Conservation (phyloP, 1,284 basidiomycete genomes). For the Earliella scabrosa region DNA sequence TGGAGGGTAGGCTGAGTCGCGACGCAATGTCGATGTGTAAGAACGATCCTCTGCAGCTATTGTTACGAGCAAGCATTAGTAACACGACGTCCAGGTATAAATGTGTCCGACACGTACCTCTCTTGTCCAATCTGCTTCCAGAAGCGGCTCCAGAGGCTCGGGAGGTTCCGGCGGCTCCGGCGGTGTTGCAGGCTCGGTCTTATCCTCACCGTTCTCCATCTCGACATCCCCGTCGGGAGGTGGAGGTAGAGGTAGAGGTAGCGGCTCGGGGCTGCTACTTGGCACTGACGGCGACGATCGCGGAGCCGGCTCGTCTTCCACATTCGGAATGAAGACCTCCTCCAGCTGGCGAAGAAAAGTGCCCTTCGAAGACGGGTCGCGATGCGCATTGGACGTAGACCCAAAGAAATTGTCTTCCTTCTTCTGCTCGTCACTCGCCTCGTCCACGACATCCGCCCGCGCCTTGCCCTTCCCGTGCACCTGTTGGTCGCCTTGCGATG, state of each 20-base stretch:
- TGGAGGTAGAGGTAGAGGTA: not conserved
- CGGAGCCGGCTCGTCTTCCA: not conserved
- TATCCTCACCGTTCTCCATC: constrained; percentile 26
- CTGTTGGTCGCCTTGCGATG: constrained; percentile 17
- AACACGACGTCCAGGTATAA: not conserved
- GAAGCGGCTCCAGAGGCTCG: constrained; percentile 15
- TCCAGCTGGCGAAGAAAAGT: not conserved
- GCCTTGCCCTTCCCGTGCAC: constrained; percentile 24
- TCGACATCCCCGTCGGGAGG: constrained; percentile 20
- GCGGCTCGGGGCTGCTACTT: not conserved
- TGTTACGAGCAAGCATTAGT: not conserved
- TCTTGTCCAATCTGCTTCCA: constrained; percentile 44
- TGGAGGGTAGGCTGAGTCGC: constrained; percentile 55
- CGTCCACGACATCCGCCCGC: constrained; percentile 8
- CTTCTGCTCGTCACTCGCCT: constrained; percentile 1
- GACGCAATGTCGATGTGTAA: constrained; percentile 53
- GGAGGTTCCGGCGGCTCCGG: constrained; percentile 22
- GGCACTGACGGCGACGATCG: not conserved
- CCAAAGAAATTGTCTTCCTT: constrained; percentile 17
- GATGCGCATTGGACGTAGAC: not conserved
- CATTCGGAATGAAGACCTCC: not conserved
- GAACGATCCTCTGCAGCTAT: constrained; percentile 61
- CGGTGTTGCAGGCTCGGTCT: constrained; percentile 28
- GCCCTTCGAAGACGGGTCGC: constrained; percentile 23
- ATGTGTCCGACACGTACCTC: constrained; percentile 45